These are phyloP conservation scores for Solanum chacoense DNA, from an alignment of 305 asterid species.

Conservation along the genomic window DNA sequence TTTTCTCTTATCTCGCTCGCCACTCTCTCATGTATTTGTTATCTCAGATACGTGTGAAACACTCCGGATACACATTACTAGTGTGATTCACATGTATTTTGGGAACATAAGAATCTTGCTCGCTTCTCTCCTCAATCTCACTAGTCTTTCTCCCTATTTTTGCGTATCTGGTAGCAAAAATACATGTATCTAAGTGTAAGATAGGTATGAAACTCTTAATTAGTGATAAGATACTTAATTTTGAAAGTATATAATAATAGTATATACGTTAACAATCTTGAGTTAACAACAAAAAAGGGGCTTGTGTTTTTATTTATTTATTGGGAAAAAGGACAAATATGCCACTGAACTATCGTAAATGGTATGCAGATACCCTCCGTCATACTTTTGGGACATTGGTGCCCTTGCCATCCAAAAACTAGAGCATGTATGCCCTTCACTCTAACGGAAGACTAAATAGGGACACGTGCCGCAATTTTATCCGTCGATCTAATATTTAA, in stretches of 20 bases:
- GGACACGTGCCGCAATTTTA: too few relatives aligned
- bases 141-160: too few relatives aligned
- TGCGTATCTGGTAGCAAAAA: background rate
- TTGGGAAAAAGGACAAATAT: too few relatives aligned
- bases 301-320: background rate
- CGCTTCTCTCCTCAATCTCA: background rate
- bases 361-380: too few relatives aligned
- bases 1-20: background rate
- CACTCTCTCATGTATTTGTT: background rate
- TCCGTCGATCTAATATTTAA: too few relatives aligned
- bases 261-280: background rate
- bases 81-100: background rate
- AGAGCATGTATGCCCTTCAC: too few relatives aligned
- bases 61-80: accelerated
- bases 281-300: background rate
- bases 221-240: too few relatives aligned
- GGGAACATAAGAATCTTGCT: too few relatives aligned
- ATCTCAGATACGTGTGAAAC: background rate
- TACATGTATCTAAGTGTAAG: background rate
- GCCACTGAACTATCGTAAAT: too few relatives aligned
- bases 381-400: too few relatives aligned
- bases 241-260: background rate
- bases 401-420: too few relatives aligned
- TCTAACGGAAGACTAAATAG: too few relatives aligned
- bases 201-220: background rate